A percentile compares a stretch with the other conserved stretches of the same genome.
phyloP scores from a whole-genome alignment of 331 rosid genomes.

The Acacia concinna region DNA sequence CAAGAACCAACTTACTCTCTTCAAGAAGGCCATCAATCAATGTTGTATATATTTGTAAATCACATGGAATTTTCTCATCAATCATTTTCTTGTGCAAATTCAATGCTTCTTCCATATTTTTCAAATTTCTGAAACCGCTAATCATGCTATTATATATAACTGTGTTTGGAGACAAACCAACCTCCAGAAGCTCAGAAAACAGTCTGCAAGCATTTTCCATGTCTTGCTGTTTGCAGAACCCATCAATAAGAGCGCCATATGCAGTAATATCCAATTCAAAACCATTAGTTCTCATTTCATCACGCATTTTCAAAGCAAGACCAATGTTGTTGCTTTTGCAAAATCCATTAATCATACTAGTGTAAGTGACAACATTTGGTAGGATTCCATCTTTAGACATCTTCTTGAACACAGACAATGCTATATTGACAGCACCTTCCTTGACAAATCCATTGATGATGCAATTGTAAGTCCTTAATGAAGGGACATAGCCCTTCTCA shows the following conservation, averaged over 20 bases:
- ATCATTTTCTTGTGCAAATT: conserved; percentile 46
- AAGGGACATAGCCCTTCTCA: conserved; percentile 45
- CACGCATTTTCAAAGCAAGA: conserved; percentile 49
- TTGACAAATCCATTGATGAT: conserved; percentile 51
- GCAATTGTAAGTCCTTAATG: conserved; percentile 47
- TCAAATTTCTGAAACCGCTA: conserved; percentile 45
- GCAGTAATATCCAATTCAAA: conserved; percentile 50
- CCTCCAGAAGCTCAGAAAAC: conserved; percentile 44
- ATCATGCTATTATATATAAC: conserved; percentile 54
- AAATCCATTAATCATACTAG: conserved; percentile 49
- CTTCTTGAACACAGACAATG: conserved; percentile 40
- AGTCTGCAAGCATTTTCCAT: conserved; percentile 50
- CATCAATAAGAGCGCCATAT: conserved; percentile 50
- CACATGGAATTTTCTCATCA: conserved; percentile 44
- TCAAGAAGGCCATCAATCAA: conserved; percentile 49
- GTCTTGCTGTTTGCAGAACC: conserved; percentile 52
- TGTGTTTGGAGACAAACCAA: conserved; percentile 55
- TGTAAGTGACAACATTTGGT: conserved; percentile 51
- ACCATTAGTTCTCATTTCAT: conserved; percentile 48
- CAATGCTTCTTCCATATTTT: conserved; percentile 53
- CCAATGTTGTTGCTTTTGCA: conserved; percentile 48
- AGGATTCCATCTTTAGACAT: conserved; percentile 51
- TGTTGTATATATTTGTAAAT: conserved; percentile 50
- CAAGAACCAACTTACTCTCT: conserved; percentile 39
- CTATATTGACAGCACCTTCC: conserved; percentile 47